phyloP scores from a whole-genome alignment of 208 protist genomes.

The Crithidia acanthocephali region DNA sequence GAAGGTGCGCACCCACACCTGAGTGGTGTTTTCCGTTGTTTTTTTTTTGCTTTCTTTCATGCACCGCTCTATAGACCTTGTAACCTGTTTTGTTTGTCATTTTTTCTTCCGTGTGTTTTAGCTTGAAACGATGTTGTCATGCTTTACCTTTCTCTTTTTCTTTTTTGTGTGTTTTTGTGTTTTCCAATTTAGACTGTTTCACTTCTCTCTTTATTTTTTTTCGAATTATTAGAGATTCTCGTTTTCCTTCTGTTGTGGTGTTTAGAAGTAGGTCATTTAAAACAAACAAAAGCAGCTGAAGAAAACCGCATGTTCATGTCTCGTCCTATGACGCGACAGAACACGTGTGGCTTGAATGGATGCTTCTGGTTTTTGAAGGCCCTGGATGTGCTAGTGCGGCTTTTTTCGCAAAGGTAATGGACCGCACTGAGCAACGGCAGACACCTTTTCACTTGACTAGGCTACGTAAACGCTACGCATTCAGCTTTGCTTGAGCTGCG shows the following conservation, averaged over 20 bases:
- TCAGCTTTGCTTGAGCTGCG: no score
- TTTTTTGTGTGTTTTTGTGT: not conserved
- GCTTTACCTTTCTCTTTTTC: constrained; percentile 21
- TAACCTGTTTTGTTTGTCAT: constrained; percentile 4
- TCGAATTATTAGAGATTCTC: not conserved
- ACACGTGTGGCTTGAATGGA: no score
- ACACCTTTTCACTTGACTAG: no score
- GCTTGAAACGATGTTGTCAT: not conserved
- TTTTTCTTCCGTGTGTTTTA: not conserved
- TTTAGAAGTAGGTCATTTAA: constrained; percentile 2
- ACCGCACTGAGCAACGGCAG: no score
- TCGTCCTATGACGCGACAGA: no score
- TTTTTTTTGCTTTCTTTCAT: constrained; percentile 20
- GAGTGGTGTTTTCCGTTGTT: not conserved
- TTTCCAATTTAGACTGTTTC: not conserved
- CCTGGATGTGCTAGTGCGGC: no score
- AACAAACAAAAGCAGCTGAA: no score
- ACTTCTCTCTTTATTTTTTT: not conserved
- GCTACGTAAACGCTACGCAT: no score
- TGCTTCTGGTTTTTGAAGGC: no score
- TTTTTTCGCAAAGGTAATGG: no score
- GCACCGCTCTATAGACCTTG: no score
- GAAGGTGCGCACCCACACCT: not conserved
- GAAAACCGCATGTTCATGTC: no score
- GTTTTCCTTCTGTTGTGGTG: not conserved